Evolutionary conservation across 164 flowering plant species (phyloP), one percentile per base, ranked within the genome.

Genomic region (Vitis rupestris): DNA sequence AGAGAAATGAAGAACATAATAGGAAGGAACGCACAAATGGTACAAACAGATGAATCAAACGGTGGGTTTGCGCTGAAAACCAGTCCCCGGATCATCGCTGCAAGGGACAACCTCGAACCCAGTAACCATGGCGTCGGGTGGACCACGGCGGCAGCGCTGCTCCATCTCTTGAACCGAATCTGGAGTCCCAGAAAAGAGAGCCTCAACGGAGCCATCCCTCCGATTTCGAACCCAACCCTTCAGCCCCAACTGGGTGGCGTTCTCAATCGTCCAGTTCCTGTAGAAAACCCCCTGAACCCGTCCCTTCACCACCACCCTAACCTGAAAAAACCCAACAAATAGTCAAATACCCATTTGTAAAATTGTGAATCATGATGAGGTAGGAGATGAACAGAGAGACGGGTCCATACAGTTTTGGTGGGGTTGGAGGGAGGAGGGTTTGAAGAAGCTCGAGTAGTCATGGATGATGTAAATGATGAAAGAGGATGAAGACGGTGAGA

Each of bases 251-350:
- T 83, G 80, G 4, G 58, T 77, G 3, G 97, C 97, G 76, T 91
- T 95, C 68, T 91, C 93, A 14, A 87, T 70, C 1, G 97, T 95
- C 99, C 98, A 93, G 64, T 95, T 75, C 69, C 99, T 77, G 50
- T 88, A 93, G 76, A 86, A 93, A 64, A 90, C 98, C 8, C 98
- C 96, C 75, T 92, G 97, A n/a, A 90, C 95, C 67, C 87, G 71
- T 1, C 98, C 98, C 79, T 87, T 89, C 6, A 94, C 77, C 78
- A 83, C 73, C 54, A 82, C 86, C 81, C 86, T 86, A 27, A 88
- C 93, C 97, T 93, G 83, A 81, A 75, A 19, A 51, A 65, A 48
- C 70, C 50, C 37, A 50, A 47, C 47, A 13, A 31, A 30, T 23
- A 44, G 52, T 47, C 65, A 10, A 70, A 30, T 64, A 54, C 52